A percentile compares a stretch with the other conserved stretches of the same genome.
Evolutionary conservation across 1,284 basidiomycete species (phyloP).

Genomic region (Apiotrichum gamsii): DNA sequence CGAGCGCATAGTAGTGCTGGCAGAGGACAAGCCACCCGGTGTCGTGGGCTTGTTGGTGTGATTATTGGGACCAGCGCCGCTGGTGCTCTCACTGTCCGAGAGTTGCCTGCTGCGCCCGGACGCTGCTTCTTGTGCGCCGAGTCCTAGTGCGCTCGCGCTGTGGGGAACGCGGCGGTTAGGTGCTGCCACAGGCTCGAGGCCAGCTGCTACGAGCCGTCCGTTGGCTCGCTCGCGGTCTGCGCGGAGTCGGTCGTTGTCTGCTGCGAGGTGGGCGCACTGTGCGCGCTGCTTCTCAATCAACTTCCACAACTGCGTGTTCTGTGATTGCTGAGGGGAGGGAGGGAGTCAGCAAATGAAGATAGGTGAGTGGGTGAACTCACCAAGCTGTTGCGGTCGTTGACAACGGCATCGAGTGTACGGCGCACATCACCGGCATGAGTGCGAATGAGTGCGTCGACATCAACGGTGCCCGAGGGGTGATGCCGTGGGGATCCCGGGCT

Average conservation of each 20-base stretch:
- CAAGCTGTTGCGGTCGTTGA: conserved; percentile 69
- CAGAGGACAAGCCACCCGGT: too few relatives aligned
- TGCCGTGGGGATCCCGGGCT: conserved; percentile 24
- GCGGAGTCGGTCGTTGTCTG: conserved; percentile 61
- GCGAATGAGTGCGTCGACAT: conserved; percentile 30
- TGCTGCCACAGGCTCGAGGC: conserved; percentile 26
- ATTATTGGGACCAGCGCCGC: too few relatives aligned
- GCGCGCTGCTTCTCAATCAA: conserved; percentile 72
- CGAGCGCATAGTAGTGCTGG: too few relatives aligned
- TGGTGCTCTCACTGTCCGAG: too few relatives aligned
- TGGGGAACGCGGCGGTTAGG: conserved; percentile 26
- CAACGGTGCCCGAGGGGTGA: conserved; percentile 20
- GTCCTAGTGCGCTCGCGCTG: conserved; percentile 32
- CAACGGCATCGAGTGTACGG: conserved; percentile 64
- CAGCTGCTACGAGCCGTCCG: conserved; percentile 26
- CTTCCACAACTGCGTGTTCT: conserved; percentile 86
- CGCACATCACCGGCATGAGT: conserved; percentile 45
- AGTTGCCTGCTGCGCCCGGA: too few relatives aligned
- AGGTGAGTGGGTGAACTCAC: too few relatives aligned
- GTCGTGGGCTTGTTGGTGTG: too few relatives aligned
- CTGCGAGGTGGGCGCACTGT: conserved; percentile 35
- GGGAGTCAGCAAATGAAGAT: neutral
- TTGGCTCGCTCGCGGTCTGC: conserved; percentile 61
- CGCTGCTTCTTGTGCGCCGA: too few relatives aligned
- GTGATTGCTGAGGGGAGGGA: conserved; percentile 50